phyloP scores from a whole-genome alignment of 805 yeast genomes.

The Nakazawaea anatomiae region DNA sequence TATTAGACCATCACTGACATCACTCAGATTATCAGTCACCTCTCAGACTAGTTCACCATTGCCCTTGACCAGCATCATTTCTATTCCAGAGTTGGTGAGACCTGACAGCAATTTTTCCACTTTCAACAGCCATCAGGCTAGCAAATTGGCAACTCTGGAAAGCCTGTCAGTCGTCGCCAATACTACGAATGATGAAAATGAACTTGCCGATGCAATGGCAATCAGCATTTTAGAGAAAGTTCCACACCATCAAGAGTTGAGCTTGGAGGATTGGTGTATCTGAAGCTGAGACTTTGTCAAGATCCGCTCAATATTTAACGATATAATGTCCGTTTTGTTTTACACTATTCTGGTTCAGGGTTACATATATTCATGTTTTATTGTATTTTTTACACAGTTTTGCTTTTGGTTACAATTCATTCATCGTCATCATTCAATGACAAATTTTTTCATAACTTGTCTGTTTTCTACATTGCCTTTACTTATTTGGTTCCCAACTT shows the following conservation, averaged over 20 bases:
- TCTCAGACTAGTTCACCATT: neutral
- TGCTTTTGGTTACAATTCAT: too few relatives aligned
- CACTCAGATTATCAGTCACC: neutral
- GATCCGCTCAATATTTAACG: too few relatives aligned
- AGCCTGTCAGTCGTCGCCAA: neutral
- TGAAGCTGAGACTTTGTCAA: neutral
- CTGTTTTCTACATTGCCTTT: too few relatives aligned
- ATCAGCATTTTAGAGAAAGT: constrained; percentile 13
- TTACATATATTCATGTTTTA: too few relatives aligned
- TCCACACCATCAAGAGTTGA: constrained; percentile 4
- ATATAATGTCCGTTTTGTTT: too few relatives aligned
- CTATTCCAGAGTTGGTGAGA: neutral
- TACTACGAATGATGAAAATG: constrained; percentile 8
- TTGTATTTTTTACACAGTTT: too few relatives aligned
- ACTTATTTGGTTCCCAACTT: too few relatives aligned
- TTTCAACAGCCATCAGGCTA: too few relatives aligned
- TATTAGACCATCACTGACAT: neutral
- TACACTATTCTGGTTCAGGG: too few relatives aligned
- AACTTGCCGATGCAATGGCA: constrained; percentile 15
- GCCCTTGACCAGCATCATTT: neutral
- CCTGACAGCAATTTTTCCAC: neutral
- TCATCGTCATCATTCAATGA: too few relatives aligned
- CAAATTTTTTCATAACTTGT: too few relatives aligned
- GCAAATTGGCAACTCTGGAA: neutral
- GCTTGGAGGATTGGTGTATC: constrained; percentile 10